Evolutionary conservation across 768 basidiomycete genomes (phyloP).

Genomic region (Boletus eberwhitei): DNA sequence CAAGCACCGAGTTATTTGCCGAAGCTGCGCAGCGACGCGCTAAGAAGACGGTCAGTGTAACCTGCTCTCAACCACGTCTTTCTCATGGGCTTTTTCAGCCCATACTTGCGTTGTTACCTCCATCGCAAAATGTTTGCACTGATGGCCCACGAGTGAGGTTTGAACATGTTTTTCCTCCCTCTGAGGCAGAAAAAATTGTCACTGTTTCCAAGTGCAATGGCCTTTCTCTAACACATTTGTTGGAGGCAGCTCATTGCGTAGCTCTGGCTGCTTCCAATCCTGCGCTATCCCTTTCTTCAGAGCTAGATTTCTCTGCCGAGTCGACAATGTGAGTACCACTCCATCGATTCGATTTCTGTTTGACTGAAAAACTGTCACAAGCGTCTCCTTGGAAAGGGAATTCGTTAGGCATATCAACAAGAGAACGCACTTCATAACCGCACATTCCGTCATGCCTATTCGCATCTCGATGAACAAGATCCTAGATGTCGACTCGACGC

Average conservation of each 20-base stretch:
- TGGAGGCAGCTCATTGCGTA: constrained; percentile 17
- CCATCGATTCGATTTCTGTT: not conserved
- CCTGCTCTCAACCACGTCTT: not conserved
- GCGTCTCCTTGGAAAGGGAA: constrained; percentile 1
- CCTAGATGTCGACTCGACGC: not conserved
- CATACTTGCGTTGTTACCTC: not conserved
- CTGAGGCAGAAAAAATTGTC: constrained; percentile 4
- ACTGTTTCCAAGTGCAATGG: not conserved
- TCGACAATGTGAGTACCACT: constrained; percentile 2
- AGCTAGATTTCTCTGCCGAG: constrained; percentile 4
- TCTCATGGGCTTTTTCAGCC: not conserved
- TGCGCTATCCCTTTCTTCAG: not conserved
- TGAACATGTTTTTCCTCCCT: not conserved
- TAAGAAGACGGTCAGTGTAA: not conserved
- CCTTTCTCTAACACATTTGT: constrained; percentile 1
- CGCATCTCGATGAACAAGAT: constrained; percentile 2
- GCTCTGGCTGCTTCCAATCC: constrained; percentile 12
- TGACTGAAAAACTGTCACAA: not conserved
- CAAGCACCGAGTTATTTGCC: constrained; percentile 1
- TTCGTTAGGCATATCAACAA: not conserved
- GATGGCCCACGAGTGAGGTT: constrained; percentile 1
- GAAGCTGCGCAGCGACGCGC: not conserved
- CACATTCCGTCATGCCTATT: not conserved
- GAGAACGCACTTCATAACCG: constrained; percentile 2
- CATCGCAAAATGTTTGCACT: not conserved